phyloP scores from a whole-genome alignment of 768 basidiomycete species.

The Agrocybe praecox region DNA sequence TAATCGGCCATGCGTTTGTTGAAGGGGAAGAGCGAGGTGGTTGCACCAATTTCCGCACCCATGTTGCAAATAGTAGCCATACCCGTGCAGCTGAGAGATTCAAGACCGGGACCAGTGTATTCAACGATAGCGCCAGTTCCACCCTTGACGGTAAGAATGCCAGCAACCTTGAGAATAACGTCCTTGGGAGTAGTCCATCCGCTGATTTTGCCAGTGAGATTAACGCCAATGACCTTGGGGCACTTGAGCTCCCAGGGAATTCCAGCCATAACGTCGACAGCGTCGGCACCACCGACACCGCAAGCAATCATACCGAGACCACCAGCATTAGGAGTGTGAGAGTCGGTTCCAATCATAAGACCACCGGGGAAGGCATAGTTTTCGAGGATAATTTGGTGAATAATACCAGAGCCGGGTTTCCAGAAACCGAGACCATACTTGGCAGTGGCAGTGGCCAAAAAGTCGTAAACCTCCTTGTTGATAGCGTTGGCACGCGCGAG shows the following conservation, averaged over 20 bases:
- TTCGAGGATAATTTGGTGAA: slow-evolving; percentile 98
- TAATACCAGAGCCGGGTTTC: slow-evolving; percentile 99
- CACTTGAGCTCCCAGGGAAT: slow-evolving; percentile 99
- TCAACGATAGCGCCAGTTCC: slow-evolving; percentile 99
- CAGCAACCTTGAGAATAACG: slow-evolving; percentile 98
- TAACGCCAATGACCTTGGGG: slow-evolving; percentile 98
- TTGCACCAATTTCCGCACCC: slow-evolving; percentile 99
- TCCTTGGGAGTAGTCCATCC: slow-evolving; percentile 99
- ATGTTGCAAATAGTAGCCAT: slow-evolving; percentile 99
- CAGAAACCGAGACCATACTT: slow-evolving; percentile 99
- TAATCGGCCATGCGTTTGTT: slow-evolving; percentile 94
- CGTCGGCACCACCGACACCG: slow-evolving; percentile 99
- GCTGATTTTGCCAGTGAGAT: slow-evolving; percentile 90
- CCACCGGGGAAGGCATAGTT: slow-evolving; percentile 99
- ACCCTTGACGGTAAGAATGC: slow-evolving; percentile 98
- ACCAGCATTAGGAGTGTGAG: slow-evolving; percentile 98
- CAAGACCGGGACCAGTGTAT: slow-evolving; percentile 93
- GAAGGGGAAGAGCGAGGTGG: slow-evolving; percentile 98
- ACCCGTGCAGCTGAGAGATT: slow-evolving; percentile 96
- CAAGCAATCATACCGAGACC: slow-evolving; percentile 99
- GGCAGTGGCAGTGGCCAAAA: slow-evolving; percentile 95
- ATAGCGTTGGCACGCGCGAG: slow-evolving; percentile 87
- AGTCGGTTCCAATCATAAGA: slow-evolving; percentile 99
- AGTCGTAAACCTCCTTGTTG: slow-evolving; percentile 99
- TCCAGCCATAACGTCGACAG: slow-evolving; percentile 98